A percentile compares a stretch with the other conserved stretches of the same genome.
phyloP scores from a whole-genome alignment of 2,329 filamentous ascomycete genomes.

The Colletotrichum echinochloae region DNA sequence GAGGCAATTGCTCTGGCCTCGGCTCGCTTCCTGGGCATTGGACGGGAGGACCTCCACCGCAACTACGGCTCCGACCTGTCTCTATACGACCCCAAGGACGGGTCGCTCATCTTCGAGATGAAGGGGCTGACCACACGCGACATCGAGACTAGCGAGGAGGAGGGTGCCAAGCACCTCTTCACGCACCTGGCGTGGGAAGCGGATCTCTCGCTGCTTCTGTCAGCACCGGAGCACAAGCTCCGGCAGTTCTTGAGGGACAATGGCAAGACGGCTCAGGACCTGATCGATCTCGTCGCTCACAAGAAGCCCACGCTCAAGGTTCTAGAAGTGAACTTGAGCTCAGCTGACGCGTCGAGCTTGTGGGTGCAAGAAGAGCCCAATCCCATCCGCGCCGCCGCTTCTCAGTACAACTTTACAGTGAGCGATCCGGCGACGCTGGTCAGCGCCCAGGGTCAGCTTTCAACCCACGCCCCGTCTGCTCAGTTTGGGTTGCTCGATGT shows the following conservation, averaged over 20 bases:
- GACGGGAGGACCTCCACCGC: slow-evolving; percentile 30
- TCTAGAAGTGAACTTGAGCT: slow-evolving; percentile 48
- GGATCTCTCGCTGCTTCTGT: slow-evolving; percentile 42
- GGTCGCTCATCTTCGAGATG: slow-evolving; percentile 42
- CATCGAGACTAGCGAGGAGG: slow-evolving; percentile 42
- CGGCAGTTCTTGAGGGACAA: background rate
- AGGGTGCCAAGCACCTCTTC: slow-evolving; percentile 44
- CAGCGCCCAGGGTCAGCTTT: slow-evolving; percentile 23
- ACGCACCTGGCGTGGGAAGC: slow-evolving; percentile 42
- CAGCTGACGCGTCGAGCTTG: slow-evolving; percentile 43
- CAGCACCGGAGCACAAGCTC: background rate
- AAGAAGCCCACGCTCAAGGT: slow-evolving; percentile 50
- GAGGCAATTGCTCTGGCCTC: background rate
- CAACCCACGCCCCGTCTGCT: background rate
- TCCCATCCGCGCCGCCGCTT: slow-evolving; percentile 33
- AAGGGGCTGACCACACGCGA: slow-evolving; percentile 41
- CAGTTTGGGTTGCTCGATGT: too few species aligned
- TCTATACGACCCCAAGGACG: slow-evolving; percentile 42
- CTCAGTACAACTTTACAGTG: slow-evolving; percentile 38
- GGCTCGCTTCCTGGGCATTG: slow-evolving; percentile 35
- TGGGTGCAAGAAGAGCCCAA: slow-evolving; percentile 44
- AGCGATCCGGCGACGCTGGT: slow-evolving; percentile 22
- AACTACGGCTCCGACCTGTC: slow-evolving; percentile 31
- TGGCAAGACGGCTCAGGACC: slow-evolving; percentile 2
- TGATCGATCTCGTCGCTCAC: slow-evolving; percentile 52